Percentiles rank a stretch among this genome's conserved stretches.
Evolutionary conservation across 805 yeast species (phyloP).

Genomic region (Starmera amethionina): DNA sequence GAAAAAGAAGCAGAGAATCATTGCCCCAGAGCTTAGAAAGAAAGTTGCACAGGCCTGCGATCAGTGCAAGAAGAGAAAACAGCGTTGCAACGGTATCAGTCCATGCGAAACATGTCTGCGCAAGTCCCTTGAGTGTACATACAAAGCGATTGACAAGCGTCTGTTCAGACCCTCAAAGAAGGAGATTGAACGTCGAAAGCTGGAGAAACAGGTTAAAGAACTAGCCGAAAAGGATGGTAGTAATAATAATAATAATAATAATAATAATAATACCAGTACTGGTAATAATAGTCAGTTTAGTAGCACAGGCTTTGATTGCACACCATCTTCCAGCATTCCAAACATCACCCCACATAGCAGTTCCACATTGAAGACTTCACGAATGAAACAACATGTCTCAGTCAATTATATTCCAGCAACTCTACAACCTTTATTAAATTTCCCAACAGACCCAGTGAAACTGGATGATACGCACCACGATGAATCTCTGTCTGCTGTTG

Average conservation of each 20-base stretch:
- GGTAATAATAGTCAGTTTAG: neutral
- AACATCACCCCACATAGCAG: neutral
- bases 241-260: neutral
- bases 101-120: conserved; percentile 27
- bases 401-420: conserved; percentile 7
- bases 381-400: neutral
- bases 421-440: conserved; percentile 11
- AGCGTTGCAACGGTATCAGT: conserved; percentile 21
- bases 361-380: no score
- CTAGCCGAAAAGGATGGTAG: neutral
- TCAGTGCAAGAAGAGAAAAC: conserved; percentile 33
- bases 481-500: conserved; percentile 3
- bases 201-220: neutral
- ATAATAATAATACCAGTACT: neutral
- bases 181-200: conserved; percentile 1
- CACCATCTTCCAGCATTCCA: neutral
- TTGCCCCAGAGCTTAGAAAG: conserved; percentile 22
- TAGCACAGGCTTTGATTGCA: neutral
- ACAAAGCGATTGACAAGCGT: conserved; percentile 17
- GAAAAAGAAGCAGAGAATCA: conserved; percentile 12
- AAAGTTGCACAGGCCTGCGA: conserved; percentile 40
- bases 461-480: conserved; percentile 3
- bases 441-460: conserved; percentile 6
- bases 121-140: conserved; percentile 23
- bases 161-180: conserved; percentile 13